Percentiles rank a stretch among this genome's conserved stretches.
phyloP scores from a whole-genome alignment of 441 rosid genomes.

The Pelargonium myrrhifolium region DNA sequence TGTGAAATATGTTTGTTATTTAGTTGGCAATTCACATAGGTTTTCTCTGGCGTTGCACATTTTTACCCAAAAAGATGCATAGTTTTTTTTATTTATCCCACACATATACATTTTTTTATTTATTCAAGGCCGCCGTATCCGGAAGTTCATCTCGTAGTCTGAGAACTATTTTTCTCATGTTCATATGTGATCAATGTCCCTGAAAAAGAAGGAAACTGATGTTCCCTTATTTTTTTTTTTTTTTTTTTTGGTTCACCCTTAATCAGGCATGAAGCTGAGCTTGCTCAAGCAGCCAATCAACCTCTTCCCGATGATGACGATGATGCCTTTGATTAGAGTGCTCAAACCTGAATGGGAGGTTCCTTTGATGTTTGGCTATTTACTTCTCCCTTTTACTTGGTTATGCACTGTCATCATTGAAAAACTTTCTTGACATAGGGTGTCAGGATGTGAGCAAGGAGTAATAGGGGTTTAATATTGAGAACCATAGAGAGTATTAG shows the following conservation, averaged over 20 bases:
- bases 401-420: not conserved
- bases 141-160: too few species aligned
- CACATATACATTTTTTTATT: too few species aligned
- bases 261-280: slow-evolving; percentile 66
- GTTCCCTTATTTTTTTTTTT: not conserved
- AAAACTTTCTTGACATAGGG: not conserved
- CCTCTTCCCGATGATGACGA: slow-evolving; percentile 74
- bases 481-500: slow-evolving; percentile 8
- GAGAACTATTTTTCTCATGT: too few species aligned
- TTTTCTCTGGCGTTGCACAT: too few species aligned
- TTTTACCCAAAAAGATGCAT: too few species aligned
- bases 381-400: not conserved
- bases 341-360: not conserved
- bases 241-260: too few species aligned
- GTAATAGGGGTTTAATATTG: not conserved
- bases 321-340: slow-evolving; percentile 49
- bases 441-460: too few species aligned
- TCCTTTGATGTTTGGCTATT: not conserved
- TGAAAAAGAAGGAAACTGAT: not conserved
- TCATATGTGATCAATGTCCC: too few species aligned
- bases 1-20: not conserved
- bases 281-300: slow-evolving; percentile 55
- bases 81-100: too few species aligned
- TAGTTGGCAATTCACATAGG: not conserved
- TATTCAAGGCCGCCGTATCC: too few species aligned